Evolutionary conservation across 2,329 filamentous ascomycete genomes (phyloP).

Genomic region (Thielaviopsis cerberus): DNA sequence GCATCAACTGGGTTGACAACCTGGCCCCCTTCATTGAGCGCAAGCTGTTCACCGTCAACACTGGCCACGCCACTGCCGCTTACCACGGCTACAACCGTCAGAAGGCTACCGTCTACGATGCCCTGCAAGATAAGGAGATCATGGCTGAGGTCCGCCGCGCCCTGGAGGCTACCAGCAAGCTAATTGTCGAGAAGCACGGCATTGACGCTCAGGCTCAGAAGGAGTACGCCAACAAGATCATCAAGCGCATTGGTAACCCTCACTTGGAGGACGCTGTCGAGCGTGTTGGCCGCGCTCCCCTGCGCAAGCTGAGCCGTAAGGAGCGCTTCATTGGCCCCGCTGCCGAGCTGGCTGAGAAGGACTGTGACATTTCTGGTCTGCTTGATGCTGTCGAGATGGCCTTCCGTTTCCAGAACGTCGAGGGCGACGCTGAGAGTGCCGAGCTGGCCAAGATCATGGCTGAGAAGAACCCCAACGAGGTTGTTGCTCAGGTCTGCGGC

Average conservation of each 20-base stretch:
- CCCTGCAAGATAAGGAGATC: slow-evolving; percentile 47
- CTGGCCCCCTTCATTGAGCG: slow-evolving; percentile 93
- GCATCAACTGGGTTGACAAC: slow-evolving; percentile 83
- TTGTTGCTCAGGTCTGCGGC: slow-evolving; percentile 66
- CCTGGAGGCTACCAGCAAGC: slow-evolving; percentile 65
- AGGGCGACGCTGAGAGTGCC: slow-evolving; percentile 74
- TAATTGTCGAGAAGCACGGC: slow-evolving; percentile 74
- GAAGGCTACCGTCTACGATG: slow-evolving; percentile 74
- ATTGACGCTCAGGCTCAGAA: slow-evolving; percentile 60
- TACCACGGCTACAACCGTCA: slow-evolving; percentile 83
- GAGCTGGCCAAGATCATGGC: slow-evolving; percentile 77
- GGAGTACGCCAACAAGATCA: slow-evolving; percentile 79
- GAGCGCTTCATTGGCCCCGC: slow-evolving; percentile 93
- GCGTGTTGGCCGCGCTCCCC: slow-evolving; percentile 82
- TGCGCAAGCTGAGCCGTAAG: slow-evolving; percentile 85
- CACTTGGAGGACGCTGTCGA: slow-evolving; percentile 82
- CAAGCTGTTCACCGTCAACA: slow-evolving; percentile 99
- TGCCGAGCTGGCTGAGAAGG: slow-evolving; percentile 68
- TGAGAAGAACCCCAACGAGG: slow-evolving; percentile 50
- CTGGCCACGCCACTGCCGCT: slow-evolving; percentile 83
- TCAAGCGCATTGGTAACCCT: slow-evolving; percentile 82
- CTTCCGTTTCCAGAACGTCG: slow-evolving; percentile 86
- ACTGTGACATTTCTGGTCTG: slow-evolving; percentile 52
- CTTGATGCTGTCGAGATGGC: slow-evolving; percentile 77
- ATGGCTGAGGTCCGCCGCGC: slow-evolving; percentile 60